These are phyloP conservation scores for Phanerodontia chrysosporium DNA, from an alignment of 768 basidiomycete genomes.

Conservation along the genomic window DNA sequence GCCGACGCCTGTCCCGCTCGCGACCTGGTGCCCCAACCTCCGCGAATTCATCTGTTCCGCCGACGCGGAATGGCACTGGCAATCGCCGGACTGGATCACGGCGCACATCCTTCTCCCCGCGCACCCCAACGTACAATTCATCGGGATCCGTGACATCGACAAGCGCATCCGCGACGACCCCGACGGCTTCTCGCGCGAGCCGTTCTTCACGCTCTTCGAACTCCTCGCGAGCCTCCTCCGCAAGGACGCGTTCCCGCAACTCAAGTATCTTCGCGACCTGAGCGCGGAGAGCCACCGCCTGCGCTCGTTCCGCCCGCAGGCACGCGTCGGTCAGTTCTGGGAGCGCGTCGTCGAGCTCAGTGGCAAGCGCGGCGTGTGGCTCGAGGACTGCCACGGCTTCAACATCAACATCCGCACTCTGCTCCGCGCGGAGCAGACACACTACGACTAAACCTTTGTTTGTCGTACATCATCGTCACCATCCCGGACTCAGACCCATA, in stretches of 20 bases:
- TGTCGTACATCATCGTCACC: neutral
- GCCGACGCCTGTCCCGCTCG: constrained; percentile 42
- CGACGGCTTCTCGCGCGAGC: constrained; percentile 23
- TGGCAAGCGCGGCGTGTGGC: constrained; percentile 49
- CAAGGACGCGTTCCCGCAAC: constrained; percentile 54
- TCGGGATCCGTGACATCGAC: constrained; percentile 71
- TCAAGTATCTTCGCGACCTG: constrained; percentile 62
- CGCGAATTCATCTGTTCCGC: constrained; percentile 69
- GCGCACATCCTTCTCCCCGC: constrained; percentile 67
- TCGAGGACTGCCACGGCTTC: constrained; percentile 61
- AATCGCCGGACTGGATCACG: constrained; percentile 75
- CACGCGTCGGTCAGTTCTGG: constrained; percentile 40
- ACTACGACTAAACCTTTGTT: neutral
- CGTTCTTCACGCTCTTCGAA: constrained; percentile 62
- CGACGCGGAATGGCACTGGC: constrained; percentile 81
- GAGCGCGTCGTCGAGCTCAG: constrained; percentile 38
- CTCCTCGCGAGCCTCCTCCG: constrained; percentile 60
- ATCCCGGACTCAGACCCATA: neutral
- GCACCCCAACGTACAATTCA: constrained; percentile 58
- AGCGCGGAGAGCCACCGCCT: constrained; percentile 54
- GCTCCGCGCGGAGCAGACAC: constrained; percentile 25
- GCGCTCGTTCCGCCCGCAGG: constrained; percentile 36
- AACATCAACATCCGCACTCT: constrained; percentile 49
- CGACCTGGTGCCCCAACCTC: constrained; percentile 68
- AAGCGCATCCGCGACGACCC: constrained; percentile 46